These are phyloP conservation scores for Chloris gayana DNA, from an alignment of 176 grass and related monocot genomes.

Conservation along the genomic window DNA sequence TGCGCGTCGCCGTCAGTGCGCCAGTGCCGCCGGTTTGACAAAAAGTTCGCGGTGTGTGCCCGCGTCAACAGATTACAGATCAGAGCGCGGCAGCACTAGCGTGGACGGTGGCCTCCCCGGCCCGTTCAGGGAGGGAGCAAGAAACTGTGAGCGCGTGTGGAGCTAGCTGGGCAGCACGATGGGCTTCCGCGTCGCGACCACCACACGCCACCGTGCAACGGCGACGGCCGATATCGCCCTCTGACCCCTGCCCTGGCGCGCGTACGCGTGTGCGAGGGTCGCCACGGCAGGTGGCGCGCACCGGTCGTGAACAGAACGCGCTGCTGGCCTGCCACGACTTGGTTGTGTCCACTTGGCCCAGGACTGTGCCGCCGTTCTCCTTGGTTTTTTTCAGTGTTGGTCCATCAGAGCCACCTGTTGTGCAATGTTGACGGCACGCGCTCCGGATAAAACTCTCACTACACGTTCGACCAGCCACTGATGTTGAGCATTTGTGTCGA, in stretches of 20 bases:
- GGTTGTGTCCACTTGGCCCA: not conserved
- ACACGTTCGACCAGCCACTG: not conserved
- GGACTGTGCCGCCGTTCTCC: too few relatives aligned
- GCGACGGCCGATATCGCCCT: not conserved
- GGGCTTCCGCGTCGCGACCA: not conserved
- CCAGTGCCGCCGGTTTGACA: constrained; percentile 7
- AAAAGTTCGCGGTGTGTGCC: not conserved
- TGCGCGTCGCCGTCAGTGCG: not conserved
- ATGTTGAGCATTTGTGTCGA: too few relatives aligned
- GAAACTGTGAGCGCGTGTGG: too few relatives aligned
- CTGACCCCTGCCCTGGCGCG: too few relatives aligned
- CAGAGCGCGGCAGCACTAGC: not conserved
- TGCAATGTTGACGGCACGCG: not conserved
- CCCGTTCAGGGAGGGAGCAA: too few relatives aligned
- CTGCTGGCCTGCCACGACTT: not conserved
- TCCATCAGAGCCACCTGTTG: not conserved
- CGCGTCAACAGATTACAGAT: too few relatives aligned
- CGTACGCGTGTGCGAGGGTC: not conserved
- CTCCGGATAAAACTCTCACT: not conserved
- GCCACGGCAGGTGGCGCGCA: not conserved
- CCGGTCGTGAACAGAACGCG: not conserved
- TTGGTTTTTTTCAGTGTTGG: not conserved
- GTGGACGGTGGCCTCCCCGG: too few relatives aligned
- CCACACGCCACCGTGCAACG: not conserved
- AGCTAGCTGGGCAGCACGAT: not conserved